Base-by-base conservation (phyloP, 305 asterid species). In the Caryopteris hybrid region DNA sequence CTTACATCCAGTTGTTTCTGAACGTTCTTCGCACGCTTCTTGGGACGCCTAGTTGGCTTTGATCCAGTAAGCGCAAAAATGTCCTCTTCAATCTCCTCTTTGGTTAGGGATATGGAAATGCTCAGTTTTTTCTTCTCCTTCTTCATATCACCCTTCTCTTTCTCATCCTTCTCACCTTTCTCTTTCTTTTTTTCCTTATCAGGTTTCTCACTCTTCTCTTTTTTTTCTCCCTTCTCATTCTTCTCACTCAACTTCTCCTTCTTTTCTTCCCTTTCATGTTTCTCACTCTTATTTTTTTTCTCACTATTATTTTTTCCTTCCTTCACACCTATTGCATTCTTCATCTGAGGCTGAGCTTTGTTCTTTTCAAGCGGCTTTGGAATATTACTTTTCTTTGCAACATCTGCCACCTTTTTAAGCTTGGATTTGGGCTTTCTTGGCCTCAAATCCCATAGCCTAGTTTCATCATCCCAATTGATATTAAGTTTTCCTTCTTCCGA, bases 31-130 rank as follows among this genome's bases (percentile, higher is more conserved):
- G 75, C 69, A 52, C 89, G 83, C 77, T 79, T 86, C 81, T 69
- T 73, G 5, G 76, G 82, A 54, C 76, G 81, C 79, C 84, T 79
- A 10, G 81, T 27, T 8, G 88, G 86, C 78, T 82, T 89, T 16
- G 76, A 51, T 78, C 87, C 88, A 9, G 85, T 70, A 31, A 85
- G 36, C 6, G 83, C 69, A 51, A 68, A 82, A 1, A 85, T 50
- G 72, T 90, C 96, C 57, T 81, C 96, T 36, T 87, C 96, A 17
- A 89, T 89, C 71, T 89, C 95, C 68, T 75, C 82, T 64, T 74
- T 79, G 1, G 89, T 48, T 18, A 89, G 76, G 0, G 82, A 9
- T 2, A 78, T 47, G 3, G 57, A 33, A 27, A 85, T 64, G 68
- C 64, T 80, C 57, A 46, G 42, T 66, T 59, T 68, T 50, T 64